These are phyloP conservation scores for Beauveria bassiana DNA, from an alignment of 2,329 filamentous ascomycete genomes.

Conservation along the genomic window DNA sequence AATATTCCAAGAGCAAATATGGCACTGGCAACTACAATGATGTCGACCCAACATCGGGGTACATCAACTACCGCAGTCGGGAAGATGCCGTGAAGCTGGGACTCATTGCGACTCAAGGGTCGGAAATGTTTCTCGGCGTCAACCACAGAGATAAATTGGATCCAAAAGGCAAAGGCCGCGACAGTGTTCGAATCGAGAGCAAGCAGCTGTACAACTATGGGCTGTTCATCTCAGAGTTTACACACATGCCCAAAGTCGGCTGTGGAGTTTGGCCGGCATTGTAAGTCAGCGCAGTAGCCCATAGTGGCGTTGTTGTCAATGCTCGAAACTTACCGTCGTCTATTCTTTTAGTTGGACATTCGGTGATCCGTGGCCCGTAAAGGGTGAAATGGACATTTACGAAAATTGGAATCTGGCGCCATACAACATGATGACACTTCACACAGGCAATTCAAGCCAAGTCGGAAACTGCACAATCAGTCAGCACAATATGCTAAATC, in stretches of 20 bases:
- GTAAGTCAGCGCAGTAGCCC: slow-evolving; percentile 24
- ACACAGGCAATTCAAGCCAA: slow-evolving; percentile 34
- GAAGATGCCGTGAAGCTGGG: slow-evolving; percentile 23
- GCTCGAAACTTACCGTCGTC: neutral
- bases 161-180: slow-evolving; percentile 26
- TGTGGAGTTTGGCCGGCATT: slow-evolving; percentile 67
- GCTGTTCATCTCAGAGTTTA: slow-evolving; percentile 59
- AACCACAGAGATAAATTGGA: slow-evolving; percentile 19
- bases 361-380: slow-evolving; percentile 46
- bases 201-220: slow-evolving; percentile 53
- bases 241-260: slow-evolving; percentile 55
- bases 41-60: slow-evolving; percentile 58
- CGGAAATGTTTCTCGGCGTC: slow-evolving; percentile 30
- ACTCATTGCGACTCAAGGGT: slow-evolving; percentile 22
- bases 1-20: slow-evolving; percentile 16
- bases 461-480: slow-evolving; percentile 26
- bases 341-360: slow-evolving; percentile 25
- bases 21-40: slow-evolving; percentile 17
- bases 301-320: too few species aligned
- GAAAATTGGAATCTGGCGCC: slow-evolving; percentile 52
- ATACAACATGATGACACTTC: slow-evolving; percentile 47
- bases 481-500: neutral
- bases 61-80: slow-evolving; percentile 45
- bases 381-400: slow-evolving; percentile 59
- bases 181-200: slow-evolving; percentile 59